Evolutionary conservation across 352 stramenopile genomes (phyloP), one percentile per base, ranked within the genome.

Genomic region (Globisporangium nunn): DNA sequence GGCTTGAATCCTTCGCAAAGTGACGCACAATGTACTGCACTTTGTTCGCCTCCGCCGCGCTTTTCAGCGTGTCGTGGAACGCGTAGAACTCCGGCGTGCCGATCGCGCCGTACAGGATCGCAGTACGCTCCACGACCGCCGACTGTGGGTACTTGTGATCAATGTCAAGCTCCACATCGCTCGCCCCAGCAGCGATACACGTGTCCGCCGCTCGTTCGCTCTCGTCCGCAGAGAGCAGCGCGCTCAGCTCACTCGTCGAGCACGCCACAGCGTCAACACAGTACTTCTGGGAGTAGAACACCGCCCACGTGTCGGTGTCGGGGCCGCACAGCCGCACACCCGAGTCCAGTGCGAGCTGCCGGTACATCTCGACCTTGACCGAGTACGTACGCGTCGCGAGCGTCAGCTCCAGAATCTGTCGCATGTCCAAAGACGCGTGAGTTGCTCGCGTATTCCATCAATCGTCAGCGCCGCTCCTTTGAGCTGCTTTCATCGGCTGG

Each of bases 11-110:
- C 44, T 74, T 75, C 2, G 87, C 71, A 18, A 77, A 91, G 52
- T 94, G 87, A 35, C 87, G 85, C 41, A 91, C 67, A 62, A 95
- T 88, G 66, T 96, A 96, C 66, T 80, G 69, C 23, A 96, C 59
- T 31, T 75, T 54, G 30, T 82, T 76, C 14, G 61, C 53, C 59
- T 82, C 69, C 5, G 86, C 85, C 44, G 80, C 58, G n/a, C 63
- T 61, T n/a, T 76, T 70, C 7, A 96, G 62, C 46, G 71, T 71
- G 10, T 58, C 17, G 49, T 96, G 87, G 55, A 96, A 94, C 41
- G 44, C 52, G 54, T 82, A 78, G 50, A 96, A 91, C 56, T 64
- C 58, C 5, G 71, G 54, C 8, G 77, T 89, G 17, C 81, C 85
- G 41, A 96, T 54, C 7, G 79, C 72, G n/a, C 85, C 86, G 57